phyloP scores from a whole-genome alignment of 2,329 filamentous ascomycete species.

The Myrmaecium sp. region DNA sequence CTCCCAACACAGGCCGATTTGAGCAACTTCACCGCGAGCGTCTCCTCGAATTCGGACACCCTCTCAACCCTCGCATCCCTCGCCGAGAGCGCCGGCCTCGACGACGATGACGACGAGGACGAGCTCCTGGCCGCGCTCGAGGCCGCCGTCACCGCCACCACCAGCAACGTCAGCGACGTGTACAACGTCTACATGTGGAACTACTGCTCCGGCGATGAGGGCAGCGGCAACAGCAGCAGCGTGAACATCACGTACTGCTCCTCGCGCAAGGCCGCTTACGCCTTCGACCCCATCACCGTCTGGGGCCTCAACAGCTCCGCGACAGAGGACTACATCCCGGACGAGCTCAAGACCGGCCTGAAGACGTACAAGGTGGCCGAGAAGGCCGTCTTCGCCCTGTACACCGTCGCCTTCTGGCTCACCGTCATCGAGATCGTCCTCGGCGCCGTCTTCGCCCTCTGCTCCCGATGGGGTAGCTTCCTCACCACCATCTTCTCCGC shows the following conservation, averaged over 20 bases:
- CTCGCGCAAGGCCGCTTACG: constrained; percentile 58
- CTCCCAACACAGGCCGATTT: constrained; percentile 34
- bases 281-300: constrained; percentile 50
- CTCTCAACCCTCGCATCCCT: background rate
- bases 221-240: constrained; percentile 30
- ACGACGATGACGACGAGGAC: constrained; percentile 16
- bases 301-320: constrained; percentile 42
- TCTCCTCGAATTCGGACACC: constrained; percentile 33
- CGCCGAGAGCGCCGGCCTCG: constrained; percentile 13
- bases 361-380: constrained; percentile 56
- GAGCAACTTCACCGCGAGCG: constrained; percentile 35
- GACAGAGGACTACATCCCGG: constrained; percentile 39
- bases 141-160: constrained; percentile 15
- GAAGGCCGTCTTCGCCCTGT: constrained; percentile 72
- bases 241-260: constrained; percentile 46
- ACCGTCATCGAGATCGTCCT: constrained; percentile 58
- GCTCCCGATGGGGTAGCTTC: constrained; percentile 66
- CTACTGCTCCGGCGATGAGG: constrained; percentile 54
- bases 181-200: constrained; percentile 79
- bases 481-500: constrained; percentile 61
- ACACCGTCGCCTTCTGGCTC: constrained; percentile 53
- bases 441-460: constrained; percentile 69
- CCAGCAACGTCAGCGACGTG: constrained; percentile 44
- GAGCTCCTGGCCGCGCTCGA: constrained; percentile 24
- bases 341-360: constrained; percentile 48